Conservation (phyloP, 2,329 filamentous ascomycete genomes). For the Aspergillus hiratsukae region DNA sequence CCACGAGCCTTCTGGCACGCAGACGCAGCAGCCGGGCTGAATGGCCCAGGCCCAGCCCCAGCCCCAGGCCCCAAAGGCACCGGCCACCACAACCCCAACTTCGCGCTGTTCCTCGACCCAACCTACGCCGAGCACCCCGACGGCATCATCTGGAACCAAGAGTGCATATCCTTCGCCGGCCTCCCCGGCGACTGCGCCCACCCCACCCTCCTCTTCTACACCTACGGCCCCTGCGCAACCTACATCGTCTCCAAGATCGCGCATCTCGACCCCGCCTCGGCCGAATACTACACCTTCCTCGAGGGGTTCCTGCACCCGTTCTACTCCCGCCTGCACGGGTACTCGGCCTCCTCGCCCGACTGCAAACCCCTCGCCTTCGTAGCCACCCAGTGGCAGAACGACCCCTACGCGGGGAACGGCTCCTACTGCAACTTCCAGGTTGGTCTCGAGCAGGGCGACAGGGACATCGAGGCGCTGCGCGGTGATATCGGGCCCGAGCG, state of each 20-base stretch:
- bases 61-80: constrained; percentile 1
- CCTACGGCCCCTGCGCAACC: constrained; percentile 41
- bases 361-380: constrained; percentile 63
- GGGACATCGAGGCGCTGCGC: constrained; percentile 62
- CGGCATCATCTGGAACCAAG: constrained; percentile 65
- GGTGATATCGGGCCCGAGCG: constrained; percentile 48
- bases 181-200: constrained; percentile 58
- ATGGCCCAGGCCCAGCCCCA: neutral
- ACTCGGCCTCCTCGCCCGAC: constrained; percentile 46
- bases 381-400: constrained; percentile 72
- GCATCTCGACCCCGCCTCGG: constrained; percentile 31
- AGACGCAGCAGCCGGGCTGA: constrained; percentile 10
- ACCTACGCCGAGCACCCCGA: constrained; percentile 61
- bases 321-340: constrained; percentile 69
- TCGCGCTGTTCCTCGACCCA: constrained; percentile 72
- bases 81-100: constrained; percentile 52
- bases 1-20: constrained; percentile 69
- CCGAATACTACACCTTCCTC: constrained; percentile 53
- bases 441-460: constrained; percentile 65
- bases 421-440: constrained; percentile 83
- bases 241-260: constrained; percentile 35
- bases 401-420: constrained; percentile 74
- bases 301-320: constrained; percentile 71
- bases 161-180: constrained; percentile 71
- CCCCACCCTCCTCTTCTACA: constrained; percentile 77